phyloP scores from a whole-genome alignment of 2,329 filamentous ascomycete species.

The Cordyceps cicadae region DNA sequence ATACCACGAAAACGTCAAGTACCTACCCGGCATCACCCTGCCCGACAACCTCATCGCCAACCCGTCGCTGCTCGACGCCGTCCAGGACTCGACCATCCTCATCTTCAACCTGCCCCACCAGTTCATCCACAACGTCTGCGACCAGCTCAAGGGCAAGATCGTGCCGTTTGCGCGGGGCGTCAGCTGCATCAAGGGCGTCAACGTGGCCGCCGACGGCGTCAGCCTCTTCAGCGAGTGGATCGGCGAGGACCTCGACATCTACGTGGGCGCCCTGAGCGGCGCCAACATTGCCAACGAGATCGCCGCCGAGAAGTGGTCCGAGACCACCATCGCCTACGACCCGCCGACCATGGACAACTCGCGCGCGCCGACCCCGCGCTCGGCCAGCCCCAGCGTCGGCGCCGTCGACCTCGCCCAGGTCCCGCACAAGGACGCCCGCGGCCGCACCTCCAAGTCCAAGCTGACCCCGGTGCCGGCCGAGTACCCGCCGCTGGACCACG shows the following conservation, averaged over 20 bases:
- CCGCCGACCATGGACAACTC: slow-evolving; percentile 78
- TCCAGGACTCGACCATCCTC: slow-evolving; percentile 76
- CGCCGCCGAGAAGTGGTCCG: slow-evolving; percentile 89
- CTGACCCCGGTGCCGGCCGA: slow-evolving; percentile 70
- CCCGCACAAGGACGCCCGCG: slow-evolving; percentile 57
- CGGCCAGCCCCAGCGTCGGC: slow-evolving; percentile 40
- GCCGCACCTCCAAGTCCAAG: slow-evolving; percentile 57
- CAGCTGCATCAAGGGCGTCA: slow-evolving; percentile 96
- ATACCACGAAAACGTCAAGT: slow-evolving; percentile 94
- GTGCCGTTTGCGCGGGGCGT: slow-evolving; percentile 87
- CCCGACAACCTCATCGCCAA: slow-evolving; percentile 80
- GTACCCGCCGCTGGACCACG: slow-evolving; percentile 80
- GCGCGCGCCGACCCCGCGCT: slow-evolving; percentile 52
- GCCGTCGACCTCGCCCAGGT: slow-evolving; percentile 44
- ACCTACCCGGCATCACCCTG: slow-evolving; percentile 79
- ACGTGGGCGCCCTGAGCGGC: slow-evolving; percentile 89
- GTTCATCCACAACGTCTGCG: slow-evolving; percentile 83
- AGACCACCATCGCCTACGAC: slow-evolving; percentile 95
- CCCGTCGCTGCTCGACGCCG: slow-evolving; percentile 69
- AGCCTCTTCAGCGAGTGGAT: slow-evolving; percentile 93
- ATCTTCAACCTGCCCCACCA: slow-evolving; percentile 96
- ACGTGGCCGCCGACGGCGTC: slow-evolving; percentile 79
- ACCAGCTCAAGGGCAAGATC: slow-evolving; percentile 78
- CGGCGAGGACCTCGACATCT: slow-evolving; percentile 82
- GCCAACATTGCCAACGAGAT: slow-evolving; percentile 97